phyloP scores from a whole-genome alignment of 2,329 filamentous ascomycete species.

The Curvularia sp. region DNA sequence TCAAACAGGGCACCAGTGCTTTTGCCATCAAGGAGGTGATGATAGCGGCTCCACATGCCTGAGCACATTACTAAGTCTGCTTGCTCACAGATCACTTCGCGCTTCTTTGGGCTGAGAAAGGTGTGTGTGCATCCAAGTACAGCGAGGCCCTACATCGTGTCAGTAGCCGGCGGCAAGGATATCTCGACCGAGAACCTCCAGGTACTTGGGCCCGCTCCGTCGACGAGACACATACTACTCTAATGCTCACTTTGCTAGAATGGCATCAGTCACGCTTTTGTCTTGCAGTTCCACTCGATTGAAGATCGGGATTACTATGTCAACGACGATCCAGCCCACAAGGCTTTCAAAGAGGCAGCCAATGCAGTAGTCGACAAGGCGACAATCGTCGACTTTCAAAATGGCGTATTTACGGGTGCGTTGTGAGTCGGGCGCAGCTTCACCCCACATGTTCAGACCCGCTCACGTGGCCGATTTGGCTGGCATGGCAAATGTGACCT shows the following conservation, averaged over 20 bases:
- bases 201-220: slow-evolving; percentile 26
- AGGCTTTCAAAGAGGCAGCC: slow-evolving; percentile 49
- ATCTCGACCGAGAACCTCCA: slow-evolving; percentile 45
- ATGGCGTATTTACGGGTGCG: slow-evolving; percentile 39
- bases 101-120: slow-evolving; percentile 43
- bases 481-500: not conserved
- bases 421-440: not conserved
- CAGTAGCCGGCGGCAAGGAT: slow-evolving; percentile 43
- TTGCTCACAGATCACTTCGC: slow-evolving; percentile 35
- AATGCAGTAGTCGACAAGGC: slow-evolving; percentile 48
- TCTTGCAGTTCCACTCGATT: slow-evolving; percentile 51
- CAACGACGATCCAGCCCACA: slow-evolving; percentile 51
- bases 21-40: slow-evolving; percentile 42
- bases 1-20: slow-evolving; percentile 37
- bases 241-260: slow-evolving; percentile 56
- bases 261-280: slow-evolving; percentile 55
- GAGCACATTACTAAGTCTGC: slow-evolving; percentile 19
- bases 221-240: slow-evolving; percentile 42
- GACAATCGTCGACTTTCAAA: slow-evolving; percentile 53
- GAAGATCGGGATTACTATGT: slow-evolving; percentile 57
- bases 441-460: not conserved
- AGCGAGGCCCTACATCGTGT: slow-evolving; percentile 37
- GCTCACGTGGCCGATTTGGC: not conserved
- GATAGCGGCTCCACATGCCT: not conserved
- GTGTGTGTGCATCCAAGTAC: slow-evolving; percentile 41